A percentile compares a stretch with the other conserved stretches of the same genome.
Evolutionary conservation across 2,329 filamentous ascomycete genomes (phyloP).

Genomic region (Phaeosphaeria sp.): DNA sequence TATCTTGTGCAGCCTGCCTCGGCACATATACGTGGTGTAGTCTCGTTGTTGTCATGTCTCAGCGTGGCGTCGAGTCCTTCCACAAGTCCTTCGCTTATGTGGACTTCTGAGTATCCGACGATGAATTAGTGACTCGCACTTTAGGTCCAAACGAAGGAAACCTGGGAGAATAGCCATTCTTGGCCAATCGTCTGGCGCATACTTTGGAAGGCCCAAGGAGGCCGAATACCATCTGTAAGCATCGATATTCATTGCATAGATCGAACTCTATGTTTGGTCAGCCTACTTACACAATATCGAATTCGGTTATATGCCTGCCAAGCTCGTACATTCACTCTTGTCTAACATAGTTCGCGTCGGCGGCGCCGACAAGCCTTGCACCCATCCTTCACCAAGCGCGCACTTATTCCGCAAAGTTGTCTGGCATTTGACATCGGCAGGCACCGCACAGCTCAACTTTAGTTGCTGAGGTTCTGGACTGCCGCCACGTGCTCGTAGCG

Average conservation of each 20-base stretch:
- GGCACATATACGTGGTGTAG: too few relatives aligned
- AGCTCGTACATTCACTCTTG: not conserved
- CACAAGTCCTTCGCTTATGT: too few relatives aligned
- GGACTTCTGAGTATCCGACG: too few relatives aligned
- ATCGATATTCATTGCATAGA: not conserved
- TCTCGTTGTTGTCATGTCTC: too few relatives aligned
- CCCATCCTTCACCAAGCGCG: not conserved
- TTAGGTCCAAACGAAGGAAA: too few relatives aligned
- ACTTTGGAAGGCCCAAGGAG: not conserved
- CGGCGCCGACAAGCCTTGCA: not conserved
- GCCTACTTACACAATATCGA: not conserved
- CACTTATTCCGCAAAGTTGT: not conserved
- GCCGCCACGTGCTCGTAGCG: conserved; percentile 15
- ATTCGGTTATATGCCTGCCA: not conserved
- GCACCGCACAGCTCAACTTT: not conserved
- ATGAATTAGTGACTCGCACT: too few relatives aligned
- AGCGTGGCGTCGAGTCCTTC: too few relatives aligned
- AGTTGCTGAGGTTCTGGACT: conserved; percentile 12
- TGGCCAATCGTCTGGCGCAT: too few relatives aligned
- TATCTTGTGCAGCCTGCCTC: too few relatives aligned
- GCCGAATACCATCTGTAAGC: not conserved
- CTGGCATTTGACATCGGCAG: conserved; percentile 10
- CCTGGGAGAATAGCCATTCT: too few relatives aligned
- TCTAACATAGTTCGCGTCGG: not conserved
- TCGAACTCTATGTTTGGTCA: not conserved